Conservation (phyloP, 495 filamentous ascomycete genomes). For the Penicillium mononematosum region DNA sequence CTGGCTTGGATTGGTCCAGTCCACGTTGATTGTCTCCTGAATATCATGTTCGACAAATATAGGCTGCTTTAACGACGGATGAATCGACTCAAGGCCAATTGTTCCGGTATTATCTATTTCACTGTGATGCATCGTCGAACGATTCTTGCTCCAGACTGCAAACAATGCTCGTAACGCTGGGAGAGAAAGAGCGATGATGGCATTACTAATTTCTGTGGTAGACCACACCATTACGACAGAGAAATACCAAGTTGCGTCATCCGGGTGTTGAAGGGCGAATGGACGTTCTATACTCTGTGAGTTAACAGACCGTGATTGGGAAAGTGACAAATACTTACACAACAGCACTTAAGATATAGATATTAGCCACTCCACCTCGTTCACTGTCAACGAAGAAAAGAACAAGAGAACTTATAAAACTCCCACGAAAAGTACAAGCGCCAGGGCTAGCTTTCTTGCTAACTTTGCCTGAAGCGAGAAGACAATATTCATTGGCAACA, state of each 20-base stretch:
- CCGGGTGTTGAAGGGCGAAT: conserved; percentile 6
- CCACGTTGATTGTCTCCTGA: neutral
- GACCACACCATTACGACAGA: conserved; percentile 24
- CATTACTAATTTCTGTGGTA: conserved; percentile 17
- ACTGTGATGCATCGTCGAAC: conserved; percentile 1
- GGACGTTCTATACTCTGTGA: too few species aligned
- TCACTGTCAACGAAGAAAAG: neutral
- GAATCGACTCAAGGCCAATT: neutral
- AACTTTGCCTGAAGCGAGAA: conserved; percentile 13
- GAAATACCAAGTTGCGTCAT: conserved; percentile 26
- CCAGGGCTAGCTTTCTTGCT: conserved; percentile 10
- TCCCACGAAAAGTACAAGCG: conserved; percentile 17
- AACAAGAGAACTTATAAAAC: conserved; percentile 15
- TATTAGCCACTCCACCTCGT: neutral
- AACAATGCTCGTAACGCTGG: conserved; percentile 19
- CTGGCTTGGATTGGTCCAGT: neutral
- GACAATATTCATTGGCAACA: too few species aligned
- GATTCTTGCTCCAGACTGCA: conserved; percentile 5
- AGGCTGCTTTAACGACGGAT: neutral
- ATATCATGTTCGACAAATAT: neutral
- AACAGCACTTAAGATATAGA: neutral
- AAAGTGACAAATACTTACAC: neutral
- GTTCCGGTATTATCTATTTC: neutral
- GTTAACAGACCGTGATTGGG: neutral
- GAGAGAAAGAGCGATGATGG: conserved; percentile 24